Percentiles rank a stretch among this genome's conserved stretches.
Conservation (phyloP, 176 grass and related monocot species). For the Hyparrhenia diplandra region DNA sequence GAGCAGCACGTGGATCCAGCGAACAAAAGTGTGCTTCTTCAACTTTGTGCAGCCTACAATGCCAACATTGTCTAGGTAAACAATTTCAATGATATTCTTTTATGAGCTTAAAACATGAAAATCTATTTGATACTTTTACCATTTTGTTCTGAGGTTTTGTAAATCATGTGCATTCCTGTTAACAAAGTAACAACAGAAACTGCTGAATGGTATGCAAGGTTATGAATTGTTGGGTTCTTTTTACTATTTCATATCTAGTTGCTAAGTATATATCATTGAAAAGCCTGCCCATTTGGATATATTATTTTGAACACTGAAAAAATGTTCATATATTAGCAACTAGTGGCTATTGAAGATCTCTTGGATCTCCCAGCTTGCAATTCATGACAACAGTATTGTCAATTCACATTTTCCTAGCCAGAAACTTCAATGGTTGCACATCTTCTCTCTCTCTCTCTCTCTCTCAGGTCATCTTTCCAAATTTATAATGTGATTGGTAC, state of each 20-base stretch:
- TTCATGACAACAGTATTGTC: neutral
- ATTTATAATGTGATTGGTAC: neutral
- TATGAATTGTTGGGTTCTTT: no score
- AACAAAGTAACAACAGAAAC: neutral
- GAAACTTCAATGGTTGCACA: neutral
- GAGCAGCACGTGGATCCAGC: slow-evolving; percentile 67
- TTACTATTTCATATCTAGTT: no score
- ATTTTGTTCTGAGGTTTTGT: neutral
- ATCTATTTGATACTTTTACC: neutral
- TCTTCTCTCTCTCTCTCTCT: neutral
- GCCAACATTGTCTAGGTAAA: slow-evolving; percentile 85
- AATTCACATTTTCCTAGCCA: neutral
- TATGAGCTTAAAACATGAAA: neutral
- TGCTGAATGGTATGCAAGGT: neutral
- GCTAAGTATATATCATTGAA: no score
- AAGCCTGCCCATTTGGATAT: no score
- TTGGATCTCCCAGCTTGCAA: neutral
- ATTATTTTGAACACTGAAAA: no score
- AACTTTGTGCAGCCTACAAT: slow-evolving; percentile 77
- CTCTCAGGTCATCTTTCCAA: neutral
- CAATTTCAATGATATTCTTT: neutral
- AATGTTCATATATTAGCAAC: no score
- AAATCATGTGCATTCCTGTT: neutral
- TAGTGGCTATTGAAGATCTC: neutral
- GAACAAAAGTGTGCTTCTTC: slow-evolving; percentile 75